phyloP scores from a whole-genome alignment of 2,329 filamentous ascomycete genomes.

The Pseudocercospora pini-densiflorae region DNA sequence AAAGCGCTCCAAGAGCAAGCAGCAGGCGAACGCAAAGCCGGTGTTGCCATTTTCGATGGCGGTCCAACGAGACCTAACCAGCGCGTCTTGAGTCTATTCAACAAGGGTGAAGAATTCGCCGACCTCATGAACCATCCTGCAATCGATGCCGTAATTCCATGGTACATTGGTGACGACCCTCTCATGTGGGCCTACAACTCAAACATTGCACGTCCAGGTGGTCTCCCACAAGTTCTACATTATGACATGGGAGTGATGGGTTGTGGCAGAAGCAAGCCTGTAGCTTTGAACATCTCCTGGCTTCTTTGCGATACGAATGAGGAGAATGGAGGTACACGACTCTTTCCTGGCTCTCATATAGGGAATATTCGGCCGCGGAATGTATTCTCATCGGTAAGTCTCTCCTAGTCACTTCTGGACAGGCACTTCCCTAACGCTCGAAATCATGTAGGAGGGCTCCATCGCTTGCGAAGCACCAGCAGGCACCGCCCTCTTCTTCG shows the following conservation, averaged over 20 bases:
- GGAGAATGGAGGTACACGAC: background rate
- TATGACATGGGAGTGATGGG: background rate
- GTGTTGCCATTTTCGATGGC: background rate
- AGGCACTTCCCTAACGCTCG: background rate
- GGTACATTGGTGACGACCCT: background rate
- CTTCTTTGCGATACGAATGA: background rate
- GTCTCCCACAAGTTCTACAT: background rate
- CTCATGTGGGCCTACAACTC: background rate
- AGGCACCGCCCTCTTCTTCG: background rate
- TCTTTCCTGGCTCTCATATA: conserved; percentile 3
- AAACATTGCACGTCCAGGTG: background rate
- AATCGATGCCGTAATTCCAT: background rate
- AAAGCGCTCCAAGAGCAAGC: background rate
- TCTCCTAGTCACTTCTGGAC: background rate
- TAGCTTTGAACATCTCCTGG: background rate
- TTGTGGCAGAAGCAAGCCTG: background rate
- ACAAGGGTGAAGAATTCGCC: background rate
- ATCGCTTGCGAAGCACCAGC: background rate
- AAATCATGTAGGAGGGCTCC: background rate
- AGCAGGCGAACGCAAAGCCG: background rate
- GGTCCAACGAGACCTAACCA: background rate
- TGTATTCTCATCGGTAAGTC: background rate
- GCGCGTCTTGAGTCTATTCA: background rate
- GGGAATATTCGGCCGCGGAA: background rate
- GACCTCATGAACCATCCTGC: background rate